Evolutionary conservation across 805 yeast species (phyloP).

Genomic region (Candida ulmi): DNA sequence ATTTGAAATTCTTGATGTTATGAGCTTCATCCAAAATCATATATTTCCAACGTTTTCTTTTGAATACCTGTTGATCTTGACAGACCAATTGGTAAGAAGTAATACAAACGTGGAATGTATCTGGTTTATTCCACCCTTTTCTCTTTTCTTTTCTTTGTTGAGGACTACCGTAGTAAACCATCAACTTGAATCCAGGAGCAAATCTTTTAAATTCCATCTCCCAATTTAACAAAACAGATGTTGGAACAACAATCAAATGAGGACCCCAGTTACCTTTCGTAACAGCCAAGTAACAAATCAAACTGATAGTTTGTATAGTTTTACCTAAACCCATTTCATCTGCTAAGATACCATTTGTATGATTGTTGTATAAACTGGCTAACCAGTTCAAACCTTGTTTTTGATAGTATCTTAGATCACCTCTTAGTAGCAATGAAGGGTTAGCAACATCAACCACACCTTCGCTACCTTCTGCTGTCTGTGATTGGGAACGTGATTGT

Average conservation of each 20-base stretch:
- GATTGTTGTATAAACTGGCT: slow-evolving; percentile 85
- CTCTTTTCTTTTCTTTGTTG: slow-evolving; percentile 94
- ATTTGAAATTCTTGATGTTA: slow-evolving; percentile 91
- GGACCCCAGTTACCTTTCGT: slow-evolving; percentile 98
- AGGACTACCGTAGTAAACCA: slow-evolving; percentile 95
- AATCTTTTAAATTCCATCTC: slow-evolving; percentile 98
- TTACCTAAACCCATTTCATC: slow-evolving; percentile 99
- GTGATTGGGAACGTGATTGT: no score
- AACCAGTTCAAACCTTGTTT: slow-evolving; percentile 97
- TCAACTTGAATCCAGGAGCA: slow-evolving; percentile 95
- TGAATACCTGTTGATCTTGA: slow-evolving; percentile 91
- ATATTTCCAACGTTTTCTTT: slow-evolving; percentile 90
- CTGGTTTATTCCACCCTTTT: slow-evolving; percentile 96
- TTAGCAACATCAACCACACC: slow-evolving; percentile 67
- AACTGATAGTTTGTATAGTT: slow-evolving; percentile 91
- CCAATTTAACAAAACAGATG: slow-evolving; percentile 97
- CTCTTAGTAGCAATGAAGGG: slow-evolving; percentile 68
- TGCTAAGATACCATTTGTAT: slow-evolving; percentile 94
- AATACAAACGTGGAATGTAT: slow-evolving; percentile 93
- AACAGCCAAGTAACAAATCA: slow-evolving; percentile 84
- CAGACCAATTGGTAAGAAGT: slow-evolving; percentile 97
- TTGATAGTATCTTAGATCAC: slow-evolving; percentile 83
- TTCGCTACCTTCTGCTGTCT: slow-evolving; percentile 20
- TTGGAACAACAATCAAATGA: slow-evolving; percentile 93
- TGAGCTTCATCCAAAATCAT: slow-evolving; percentile 98